Base-by-base conservation (phyloP, 164 flowering plant genomes). In the Platanus orientalis region DNA sequence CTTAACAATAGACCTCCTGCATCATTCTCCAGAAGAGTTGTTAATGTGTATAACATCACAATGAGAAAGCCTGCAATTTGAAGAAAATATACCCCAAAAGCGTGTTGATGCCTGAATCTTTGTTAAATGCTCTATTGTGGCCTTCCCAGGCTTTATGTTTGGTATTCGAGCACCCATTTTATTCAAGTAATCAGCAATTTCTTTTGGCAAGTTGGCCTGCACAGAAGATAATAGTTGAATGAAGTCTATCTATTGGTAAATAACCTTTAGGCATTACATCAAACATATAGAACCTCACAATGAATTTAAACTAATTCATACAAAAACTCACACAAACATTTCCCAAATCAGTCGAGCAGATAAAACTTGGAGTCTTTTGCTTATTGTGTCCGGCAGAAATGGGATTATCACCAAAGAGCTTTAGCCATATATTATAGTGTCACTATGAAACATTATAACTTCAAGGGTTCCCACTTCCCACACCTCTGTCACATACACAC, bases 161-260 rank as follows among this genome's bases (percentile, higher is more conserved):
- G 99, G 97, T 71, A 95, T 82, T 79, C 99, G 83, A 26, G 97
- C 99, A 61, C 97, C 99, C 92, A 92, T 95, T 80, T 90, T 92
- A 62, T 87, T 92, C 69, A 95, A 80, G 79, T 92, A 90, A 78
- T 95, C 99, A 67, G 97, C 75, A 65, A 95, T 95, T 79, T 95
- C 99, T 79, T 92, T 90, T 7, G 99, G 99, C 82, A 90, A 73
- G 75, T 95, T 95, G 68, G 97, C 97, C 97, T 94, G 79, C 40
- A 77, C n/a, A n/a, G n/a, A n/a, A n/a, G n/a, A n/a, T 20, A 77
- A 53, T 42, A 54, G 12, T 55, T 60, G n/a, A 6, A 29, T 57
- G 40, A n/a, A n/a, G n/a, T n/a, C n/a, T n/a, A n/a, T n/a, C n/a
- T n/a, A n/a, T n/a, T n/a, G 28, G 1, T 6, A 17, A 48, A n/a